phyloP scores from a whole-genome alignment of 371 early-diverging fungal species.

The Mortierella sp. region DNA sequence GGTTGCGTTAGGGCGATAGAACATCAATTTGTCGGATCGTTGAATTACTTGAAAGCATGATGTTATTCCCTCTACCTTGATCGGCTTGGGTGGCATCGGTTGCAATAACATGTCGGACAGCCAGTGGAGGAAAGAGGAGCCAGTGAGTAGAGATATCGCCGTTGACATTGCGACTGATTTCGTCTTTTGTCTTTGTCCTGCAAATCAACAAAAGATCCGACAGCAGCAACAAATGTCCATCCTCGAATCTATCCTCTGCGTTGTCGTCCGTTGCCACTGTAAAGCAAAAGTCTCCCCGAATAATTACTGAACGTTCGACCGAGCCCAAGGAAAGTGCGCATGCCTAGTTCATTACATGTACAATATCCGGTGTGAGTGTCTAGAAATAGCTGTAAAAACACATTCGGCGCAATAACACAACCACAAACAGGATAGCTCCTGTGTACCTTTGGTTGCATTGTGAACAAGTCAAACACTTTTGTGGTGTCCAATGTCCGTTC shows the following conservation, averaged over 20 bases:
- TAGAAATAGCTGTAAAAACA: neutral
- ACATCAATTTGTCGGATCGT: neutral
- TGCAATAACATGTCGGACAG: constrained; percentile 51
- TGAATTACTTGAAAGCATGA: neutral
- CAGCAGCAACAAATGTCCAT: constrained; percentile 50
- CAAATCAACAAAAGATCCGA: constrained; percentile 53
- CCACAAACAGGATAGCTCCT: neutral
- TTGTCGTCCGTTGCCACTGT: constrained; percentile 38
- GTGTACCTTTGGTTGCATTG: constrained; percentile 56
- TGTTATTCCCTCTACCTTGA: constrained; percentile 19
- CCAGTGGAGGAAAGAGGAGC: constrained; percentile 54
- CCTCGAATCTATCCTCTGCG: constrained; percentile 39
- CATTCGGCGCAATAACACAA: neutral
- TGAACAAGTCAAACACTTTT: constrained; percentile 46
- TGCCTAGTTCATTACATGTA: constrained; percentile 8
- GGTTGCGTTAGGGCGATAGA: neutral
- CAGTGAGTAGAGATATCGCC: constrained; percentile 40
- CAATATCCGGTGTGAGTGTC: neutral
- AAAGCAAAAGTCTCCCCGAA: constrained; percentile 35
- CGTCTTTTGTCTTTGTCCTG: constrained; percentile 40
- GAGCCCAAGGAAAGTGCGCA: constrained; percentile 42
- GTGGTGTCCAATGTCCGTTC: constrained; percentile 46
- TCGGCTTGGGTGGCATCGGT: constrained; percentile 41
- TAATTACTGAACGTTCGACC: constrained; percentile 39
- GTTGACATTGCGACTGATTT: constrained; percentile 44